Evolutionary conservation across 2,329 filamentous ascomycete genomes (phyloP).

Genomic region (Lithohypha guttulata): DNA sequence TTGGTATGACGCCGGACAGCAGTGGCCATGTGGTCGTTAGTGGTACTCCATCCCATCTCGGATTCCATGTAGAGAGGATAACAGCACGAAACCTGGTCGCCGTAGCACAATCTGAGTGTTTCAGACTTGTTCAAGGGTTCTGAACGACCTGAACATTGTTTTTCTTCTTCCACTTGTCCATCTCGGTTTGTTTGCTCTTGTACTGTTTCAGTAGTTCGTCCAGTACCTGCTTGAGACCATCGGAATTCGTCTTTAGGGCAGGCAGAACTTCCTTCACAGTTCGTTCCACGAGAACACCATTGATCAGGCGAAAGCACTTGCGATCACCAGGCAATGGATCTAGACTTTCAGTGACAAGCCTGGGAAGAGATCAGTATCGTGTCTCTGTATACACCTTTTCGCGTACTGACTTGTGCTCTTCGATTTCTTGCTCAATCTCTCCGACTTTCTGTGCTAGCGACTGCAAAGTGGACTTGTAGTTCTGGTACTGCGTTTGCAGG

Average conservation of each 20-base stretch:
- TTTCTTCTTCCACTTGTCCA: conserved; percentile 85
- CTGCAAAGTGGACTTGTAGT: conserved; percentile 63
- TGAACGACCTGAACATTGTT: conserved; percentile 41
- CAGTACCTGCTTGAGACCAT: conserved; percentile 84
- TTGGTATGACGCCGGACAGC: too few relatives aligned
- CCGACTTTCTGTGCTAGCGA: conserved; percentile 93
- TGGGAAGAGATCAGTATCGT: conserved; percentile 30
- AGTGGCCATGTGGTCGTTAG: too few relatives aligned
- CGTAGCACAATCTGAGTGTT: too few relatives aligned
- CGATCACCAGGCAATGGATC: conserved; percentile 70
- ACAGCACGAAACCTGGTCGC: too few relatives aligned
- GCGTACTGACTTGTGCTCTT: conserved; percentile 86
- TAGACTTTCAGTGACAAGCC: conserved; percentile 87
- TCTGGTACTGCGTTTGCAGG: conserved; percentile 40
- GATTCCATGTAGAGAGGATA: too few relatives aligned
- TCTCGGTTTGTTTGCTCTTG: conserved; percentile 83
- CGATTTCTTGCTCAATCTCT: conserved; percentile 91
- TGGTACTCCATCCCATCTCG: too few relatives aligned
- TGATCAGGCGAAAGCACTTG: conserved; percentile 98
- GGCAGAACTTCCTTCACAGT: conserved; percentile 89
- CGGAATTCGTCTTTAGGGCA: conserved; percentile 82
- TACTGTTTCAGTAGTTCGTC: conserved; percentile 95
- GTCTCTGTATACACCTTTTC: not conserved
- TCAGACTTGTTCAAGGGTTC: too few relatives aligned
- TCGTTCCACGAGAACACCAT: conserved; percentile 87